Evolutionary conservation across 148 eudicot species (phyloP), one percentile per base, ranked within the genome.

Genomic region (Rhododendron kiyosumense): DNA sequence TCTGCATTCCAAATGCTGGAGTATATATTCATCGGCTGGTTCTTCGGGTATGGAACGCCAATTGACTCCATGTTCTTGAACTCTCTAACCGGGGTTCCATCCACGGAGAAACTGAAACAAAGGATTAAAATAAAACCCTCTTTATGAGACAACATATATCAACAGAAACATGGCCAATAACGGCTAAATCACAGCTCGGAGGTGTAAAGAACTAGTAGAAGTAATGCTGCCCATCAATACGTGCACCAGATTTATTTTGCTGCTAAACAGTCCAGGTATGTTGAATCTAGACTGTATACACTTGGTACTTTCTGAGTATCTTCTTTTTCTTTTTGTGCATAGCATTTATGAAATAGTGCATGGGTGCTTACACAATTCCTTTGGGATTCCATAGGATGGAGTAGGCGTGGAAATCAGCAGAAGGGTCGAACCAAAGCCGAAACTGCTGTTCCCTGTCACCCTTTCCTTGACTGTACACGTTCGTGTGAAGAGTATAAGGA

Each of bases 351-450:
- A 67, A 28, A 69, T 69, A 28, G 36, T 69, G 75, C 75, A 28
- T 69, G 20, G 75, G 36, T 69, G 34, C 75, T 69, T 69, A 69
- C 75, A 28, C 75, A 28, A 69, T 69, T 28, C 17, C 75, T 69
- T 30, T 69, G 75, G 75, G 75, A 13, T 69, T 69, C 75, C 75
- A 69, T 15, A 69, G 75, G 75, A 69, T 30, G 6, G 75, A 69
- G 18, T 12, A 69, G 18, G 75, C 12, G 75, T 69, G 75, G 34
- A 69, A 69, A 28, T 28, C 38, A 13, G 75, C 75, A 30, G 75
- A 69, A 69, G 75, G 75, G 75, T 69, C 75, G 18, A 69, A 69
- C 75, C 75, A 69, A 69, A 69, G 75, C 36, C 75, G 75, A 69
- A 69, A 69, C 75, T 69, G 75, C 75, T 69, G 38, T 26, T 69